Conservation (phyloP, 768 basidiomycete genomes). For the Suillus hirtellus region DNA sequence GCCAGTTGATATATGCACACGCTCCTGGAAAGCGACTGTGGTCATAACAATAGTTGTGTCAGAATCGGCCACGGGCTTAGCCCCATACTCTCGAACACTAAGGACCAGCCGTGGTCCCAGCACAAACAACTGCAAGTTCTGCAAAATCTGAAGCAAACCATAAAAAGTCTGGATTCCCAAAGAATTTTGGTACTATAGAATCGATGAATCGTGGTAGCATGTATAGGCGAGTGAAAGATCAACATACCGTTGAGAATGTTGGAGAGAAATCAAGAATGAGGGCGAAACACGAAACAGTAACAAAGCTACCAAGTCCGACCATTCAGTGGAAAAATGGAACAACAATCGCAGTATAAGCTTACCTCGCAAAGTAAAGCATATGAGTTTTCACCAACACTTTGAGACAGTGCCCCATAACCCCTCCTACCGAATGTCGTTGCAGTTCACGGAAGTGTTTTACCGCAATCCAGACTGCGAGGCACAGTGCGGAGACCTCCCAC, state of each 20-base stretch:
- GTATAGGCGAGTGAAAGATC: not conserved
- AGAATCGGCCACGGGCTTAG: not conserved
- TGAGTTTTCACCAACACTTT: no score
- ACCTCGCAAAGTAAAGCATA: no score
- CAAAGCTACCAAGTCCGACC: not conserved
- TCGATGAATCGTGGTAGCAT: not conserved
- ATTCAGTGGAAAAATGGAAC: not conserved
- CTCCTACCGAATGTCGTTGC: no score
- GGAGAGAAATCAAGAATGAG: not conserved
- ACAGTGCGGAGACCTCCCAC: no score
- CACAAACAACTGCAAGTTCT: not conserved
- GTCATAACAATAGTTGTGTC: not conserved
- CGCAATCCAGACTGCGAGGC: no score
- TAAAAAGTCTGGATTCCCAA: not conserved
- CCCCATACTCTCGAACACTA: not conserved
- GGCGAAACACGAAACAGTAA: not conserved
- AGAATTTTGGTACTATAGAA: not conserved
- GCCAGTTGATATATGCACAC: not conserved
- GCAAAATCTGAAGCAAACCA: not conserved
- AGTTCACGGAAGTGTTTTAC: no score
- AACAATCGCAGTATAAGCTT: no score
- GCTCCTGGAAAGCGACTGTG: not conserved
- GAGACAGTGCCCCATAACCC: no score
- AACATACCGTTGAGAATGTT: not conserved
- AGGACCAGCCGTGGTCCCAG: not conserved